Base-by-base conservation (phyloP, 108 stramenopile species). In the Pelagomonas calceolata region DNA sequence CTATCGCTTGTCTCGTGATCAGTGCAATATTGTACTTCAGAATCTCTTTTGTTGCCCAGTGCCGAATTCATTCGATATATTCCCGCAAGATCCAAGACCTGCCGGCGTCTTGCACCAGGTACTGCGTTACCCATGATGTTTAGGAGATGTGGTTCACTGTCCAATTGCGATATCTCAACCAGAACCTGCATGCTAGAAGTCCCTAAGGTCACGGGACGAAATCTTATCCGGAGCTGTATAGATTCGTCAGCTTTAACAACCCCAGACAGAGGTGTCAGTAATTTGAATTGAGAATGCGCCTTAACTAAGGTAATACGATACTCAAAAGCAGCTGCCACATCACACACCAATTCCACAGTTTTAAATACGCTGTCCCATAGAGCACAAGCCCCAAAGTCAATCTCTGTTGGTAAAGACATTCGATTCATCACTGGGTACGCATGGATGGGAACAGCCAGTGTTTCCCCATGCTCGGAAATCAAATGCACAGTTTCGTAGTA, bases 251-350 rank as follows among this genome's bases (percentile, higher is more conserved):
- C 77, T 0, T 73, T 72, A 0, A 82, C 69, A 9, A 73, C 69
- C 12, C 81, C 81, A 0, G 45, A 37, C 4, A 60, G 35, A 0
- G 79, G 81, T 1, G 21, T 45, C 7, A 60, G 21, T 14, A 82
- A 39, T 5, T 31, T 29, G 75, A 82, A 80, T 30, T 78, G 36
- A 0, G 79, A 30, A 64, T 78, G 71, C 26, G 68, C 32, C 45
- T 75, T 63, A n/a, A 70, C 36, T 26, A 80, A 73, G 30, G 72
- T 32, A 0, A 82, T 44, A 68, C 79, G 70, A 45, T 74, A 82
- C 72, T 80, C 79, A 46, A 82, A 82, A 16, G 72, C 65, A 26
- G 80, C 78, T 7, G 81, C 79, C 14, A 80, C 78, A 66, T 80
- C 66, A 79, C 81, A 82, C 32, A 32, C 30, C 34, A 82, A 68